Evolutionary conservation across 345 rosid species (phyloP).

Genomic region (Salix dunnii): DNA sequence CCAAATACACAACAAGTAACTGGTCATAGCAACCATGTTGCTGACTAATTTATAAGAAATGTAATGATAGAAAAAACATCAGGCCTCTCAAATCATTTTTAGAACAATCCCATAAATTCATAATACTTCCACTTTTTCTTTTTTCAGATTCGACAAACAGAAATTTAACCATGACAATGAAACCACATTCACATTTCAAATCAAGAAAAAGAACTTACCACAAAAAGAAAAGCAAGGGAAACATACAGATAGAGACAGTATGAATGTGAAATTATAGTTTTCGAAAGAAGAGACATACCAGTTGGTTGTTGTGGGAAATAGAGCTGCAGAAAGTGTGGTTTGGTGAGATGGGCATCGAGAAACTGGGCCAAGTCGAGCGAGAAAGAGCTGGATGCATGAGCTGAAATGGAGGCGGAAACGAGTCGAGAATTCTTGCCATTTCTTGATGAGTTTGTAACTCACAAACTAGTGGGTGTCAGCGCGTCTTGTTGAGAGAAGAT

Average conservation of each 20-base stretch:
- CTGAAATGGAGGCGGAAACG: background rate
- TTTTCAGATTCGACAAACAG: background rate
- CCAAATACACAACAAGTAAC: too few species aligned
- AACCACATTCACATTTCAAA: background rate
- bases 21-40: background rate
- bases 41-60: too few species aligned
- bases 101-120: background rate
- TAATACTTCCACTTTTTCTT: too few species aligned
- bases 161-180: background rate
- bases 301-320: background rate
- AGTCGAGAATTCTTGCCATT: conserved; percentile 19
- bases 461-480: background rate
- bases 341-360: conserved; percentile 11
- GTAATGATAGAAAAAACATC: background rate
- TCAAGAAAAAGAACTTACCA: background rate
- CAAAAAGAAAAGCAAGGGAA: background rate
- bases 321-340: conserved; percentile 4
- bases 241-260: background rate
- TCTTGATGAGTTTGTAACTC: background rate
- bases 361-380: background rate
- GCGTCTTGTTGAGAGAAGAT: background rate
- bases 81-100: background rate
- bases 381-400: background rate
- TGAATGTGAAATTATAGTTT: background rate
- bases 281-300: conserved; percentile 5